Evolutionary conservation across 2,329 filamentous ascomycete species (phyloP).

Genomic region (Plectosphaerella cucumerina): DNA sequence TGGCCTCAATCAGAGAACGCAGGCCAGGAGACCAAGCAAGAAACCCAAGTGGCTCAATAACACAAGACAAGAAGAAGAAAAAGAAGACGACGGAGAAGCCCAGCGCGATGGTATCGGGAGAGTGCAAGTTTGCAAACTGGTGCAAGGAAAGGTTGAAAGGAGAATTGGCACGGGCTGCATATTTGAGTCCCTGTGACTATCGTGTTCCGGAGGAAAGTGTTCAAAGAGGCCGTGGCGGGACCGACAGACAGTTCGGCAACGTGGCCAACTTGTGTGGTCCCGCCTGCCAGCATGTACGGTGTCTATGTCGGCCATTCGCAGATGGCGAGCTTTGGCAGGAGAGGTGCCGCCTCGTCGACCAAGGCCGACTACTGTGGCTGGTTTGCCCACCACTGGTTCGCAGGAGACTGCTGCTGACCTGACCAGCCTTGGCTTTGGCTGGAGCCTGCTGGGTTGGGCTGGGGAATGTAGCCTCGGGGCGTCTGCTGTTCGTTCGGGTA

Average conservation of each 20-base stretch:
- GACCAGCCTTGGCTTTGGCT: constrained; percentile 50
- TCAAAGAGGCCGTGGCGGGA: too few relatives aligned
- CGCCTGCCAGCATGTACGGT: too few relatives aligned
- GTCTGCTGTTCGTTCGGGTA: constrained; percentile 62
- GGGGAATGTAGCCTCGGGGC: constrained; percentile 64
- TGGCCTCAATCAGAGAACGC: background rate
- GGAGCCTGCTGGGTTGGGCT: constrained; percentile 47
- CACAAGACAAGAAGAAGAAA: background rate
- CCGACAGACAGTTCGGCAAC: too few relatives aligned
- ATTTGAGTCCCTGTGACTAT: too few relatives aligned
- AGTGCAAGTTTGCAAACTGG: background rate
- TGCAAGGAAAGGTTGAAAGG: background rate
- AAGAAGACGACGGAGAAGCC: background rate
- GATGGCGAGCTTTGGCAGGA: too few relatives aligned
- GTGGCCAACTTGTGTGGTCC: too few relatives aligned
- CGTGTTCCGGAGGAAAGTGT: too few relatives aligned
- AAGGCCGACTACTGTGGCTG: constrained; percentile 31
- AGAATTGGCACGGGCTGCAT: background rate
- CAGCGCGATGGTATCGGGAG: background rate
- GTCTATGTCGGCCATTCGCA: too few relatives aligned
- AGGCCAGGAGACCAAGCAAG: background rate
- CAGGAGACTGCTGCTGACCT: constrained; percentile 60
- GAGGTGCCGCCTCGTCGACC: background rate
- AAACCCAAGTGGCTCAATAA: background rate
- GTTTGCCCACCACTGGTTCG: constrained; percentile 53